A percentile compares a stretch with the other conserved stretches of the same genome.
Conservation (phyloP, 768 basidiomycete genomes). For the Mycena filopes region DNA sequence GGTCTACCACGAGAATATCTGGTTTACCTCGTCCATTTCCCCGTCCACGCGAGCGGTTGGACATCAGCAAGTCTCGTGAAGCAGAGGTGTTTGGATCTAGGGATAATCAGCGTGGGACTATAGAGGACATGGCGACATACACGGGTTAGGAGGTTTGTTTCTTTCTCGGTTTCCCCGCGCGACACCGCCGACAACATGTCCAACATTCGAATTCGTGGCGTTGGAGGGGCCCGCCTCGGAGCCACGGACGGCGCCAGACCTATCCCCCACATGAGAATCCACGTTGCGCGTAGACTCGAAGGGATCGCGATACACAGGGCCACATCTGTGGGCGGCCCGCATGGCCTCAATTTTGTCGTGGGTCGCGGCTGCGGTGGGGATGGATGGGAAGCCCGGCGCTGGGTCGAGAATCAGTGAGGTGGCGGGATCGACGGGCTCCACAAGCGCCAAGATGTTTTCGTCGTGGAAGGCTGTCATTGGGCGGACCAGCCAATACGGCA, state of each 20-base stretch:
- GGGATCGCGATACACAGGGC: conserved; percentile 1
- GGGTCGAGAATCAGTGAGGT: not conserved
- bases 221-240: not conserved
- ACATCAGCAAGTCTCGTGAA: too few species aligned
- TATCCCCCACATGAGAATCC: too few species aligned
- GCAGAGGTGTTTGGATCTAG: too few species aligned
- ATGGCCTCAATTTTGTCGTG: not conserved
- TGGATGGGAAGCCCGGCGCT: not conserved
- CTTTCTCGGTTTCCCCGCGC: too few species aligned
- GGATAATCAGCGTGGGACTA: too few species aligned
- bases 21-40: too few species aligned
- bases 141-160: too few species aligned
- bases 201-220: too few species aligned
- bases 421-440: not conserved
- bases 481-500: conserved; percentile 37
- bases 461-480: not conserved
- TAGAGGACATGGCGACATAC: too few species aligned
- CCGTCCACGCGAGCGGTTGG: too few species aligned
- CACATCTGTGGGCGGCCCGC: not conserved
- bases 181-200: too few species aligned
- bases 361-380: not conserved
- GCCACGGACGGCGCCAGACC: not conserved
- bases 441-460: not conserved
- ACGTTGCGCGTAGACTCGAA: not conserved
- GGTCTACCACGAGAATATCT: too few species aligned